phyloP scores from a whole-genome alignment of 495 filamentous ascomycete species.

The Talaromyces ruber region DNA sequence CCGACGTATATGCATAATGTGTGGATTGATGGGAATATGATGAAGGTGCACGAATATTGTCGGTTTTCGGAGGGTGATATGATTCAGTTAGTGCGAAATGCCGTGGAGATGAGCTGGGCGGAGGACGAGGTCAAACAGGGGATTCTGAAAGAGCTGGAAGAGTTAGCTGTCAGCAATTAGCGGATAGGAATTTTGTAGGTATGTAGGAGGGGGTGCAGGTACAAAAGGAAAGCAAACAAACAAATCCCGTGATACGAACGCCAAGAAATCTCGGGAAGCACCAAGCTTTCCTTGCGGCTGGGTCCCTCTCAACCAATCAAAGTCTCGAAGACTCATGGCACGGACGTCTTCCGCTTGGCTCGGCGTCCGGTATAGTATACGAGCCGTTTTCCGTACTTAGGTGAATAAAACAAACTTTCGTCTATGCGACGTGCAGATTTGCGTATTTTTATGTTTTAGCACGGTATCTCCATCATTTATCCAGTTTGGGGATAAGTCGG shows the following conservation, averaged over 20 bases:
- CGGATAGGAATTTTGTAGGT: not conserved
- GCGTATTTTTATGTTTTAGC: not conserved
- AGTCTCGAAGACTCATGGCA: not conserved
- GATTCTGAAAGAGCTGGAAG: constrained; percentile 16
- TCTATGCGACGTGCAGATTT: not conserved
- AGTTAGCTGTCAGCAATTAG: not conserved
- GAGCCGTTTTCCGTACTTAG: not conserved
- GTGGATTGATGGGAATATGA: constrained; percentile 34
- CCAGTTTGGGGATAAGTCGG: not conserved
- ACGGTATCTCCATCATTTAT: not conserved
- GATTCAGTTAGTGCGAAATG: constrained; percentile 24
- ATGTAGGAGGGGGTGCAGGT: too few species aligned
- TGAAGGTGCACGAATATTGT: constrained; percentile 25
- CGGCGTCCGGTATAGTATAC: not conserved
- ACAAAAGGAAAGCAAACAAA: not conserved
- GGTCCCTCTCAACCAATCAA: not conserved
- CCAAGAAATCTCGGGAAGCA: not conserved
- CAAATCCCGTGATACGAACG: not conserved
- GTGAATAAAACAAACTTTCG: not conserved
- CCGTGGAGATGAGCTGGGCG: constrained; percentile 33
- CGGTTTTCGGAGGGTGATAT: constrained; percentile 25
- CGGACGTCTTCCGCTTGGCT: not conserved
- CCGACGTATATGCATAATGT: constrained; percentile 35
- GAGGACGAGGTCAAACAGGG: constrained; percentile 16
- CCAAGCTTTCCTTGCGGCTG: not conserved